Conservation (phyloP, 2,329 filamentous ascomycete species). For the Penicillium hesseltinei region DNA sequence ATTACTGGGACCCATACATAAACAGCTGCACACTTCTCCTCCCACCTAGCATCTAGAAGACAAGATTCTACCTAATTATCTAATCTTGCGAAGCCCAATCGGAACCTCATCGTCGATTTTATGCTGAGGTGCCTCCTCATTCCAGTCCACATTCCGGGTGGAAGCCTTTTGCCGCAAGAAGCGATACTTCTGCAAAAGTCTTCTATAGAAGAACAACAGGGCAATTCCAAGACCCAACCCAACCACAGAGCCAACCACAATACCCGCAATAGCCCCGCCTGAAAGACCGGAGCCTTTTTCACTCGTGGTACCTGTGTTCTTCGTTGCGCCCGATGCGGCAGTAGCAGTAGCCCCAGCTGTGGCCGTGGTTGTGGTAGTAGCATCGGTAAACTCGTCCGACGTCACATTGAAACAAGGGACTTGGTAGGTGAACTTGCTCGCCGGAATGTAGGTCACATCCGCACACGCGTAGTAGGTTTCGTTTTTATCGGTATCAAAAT, state of each 20-base stretch:
- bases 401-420: slow-evolving; percentile 52
- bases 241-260: slow-evolving; percentile 34
- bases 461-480: slow-evolving; percentile 50
- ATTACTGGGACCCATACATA: background rate
- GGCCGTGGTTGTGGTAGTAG: slow-evolving; percentile 24
- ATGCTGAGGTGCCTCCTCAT: background rate
- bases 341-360: slow-evolving; percentile 13
- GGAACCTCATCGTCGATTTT: background rate
- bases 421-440: slow-evolving; percentile 41
- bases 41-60: background rate
- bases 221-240: slow-evolving; percentile 17
- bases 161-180: background rate
- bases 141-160: background rate
- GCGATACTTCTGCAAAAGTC: background rate
- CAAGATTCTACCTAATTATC: background rate
- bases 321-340: slow-evolving; percentile 16
- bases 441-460: slow-evolving; percentile 46
- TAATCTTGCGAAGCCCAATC: background rate
- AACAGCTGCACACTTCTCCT: background rate
- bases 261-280: slow-evolving; percentile 45
- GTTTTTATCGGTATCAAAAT: slow-evolving; percentile 42
- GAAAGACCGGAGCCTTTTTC: slow-evolving; percentile 26
- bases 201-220: slow-evolving; percentile 15
- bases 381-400: slow-evolving; percentile 5
- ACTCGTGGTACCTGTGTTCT: background rate